Base-by-base conservation (phyloP, 164 flowering plant species). In the Akebia trifoliata region DNA sequence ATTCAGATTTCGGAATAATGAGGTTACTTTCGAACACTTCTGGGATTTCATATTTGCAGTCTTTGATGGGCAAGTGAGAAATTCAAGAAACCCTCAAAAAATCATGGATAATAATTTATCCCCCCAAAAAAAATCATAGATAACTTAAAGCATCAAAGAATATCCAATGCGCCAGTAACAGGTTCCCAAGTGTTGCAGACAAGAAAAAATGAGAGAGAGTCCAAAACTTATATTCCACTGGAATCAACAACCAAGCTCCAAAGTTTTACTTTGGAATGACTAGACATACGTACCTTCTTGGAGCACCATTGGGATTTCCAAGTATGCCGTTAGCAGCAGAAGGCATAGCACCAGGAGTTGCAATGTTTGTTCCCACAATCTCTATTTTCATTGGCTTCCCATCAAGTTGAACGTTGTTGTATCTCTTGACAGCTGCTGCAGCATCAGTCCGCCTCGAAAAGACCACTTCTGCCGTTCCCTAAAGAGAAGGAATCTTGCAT, bases 321-420 rank as follows among this genome's bases (percentile, higher is more conserved):
- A 77, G 65, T 20, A 43, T 17, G 32, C 72, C 83, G 74, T 74
- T 82, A 28, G 72, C 25, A 54, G 72, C 62, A 5, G 64, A 58
- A 37, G 72, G 61, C 37, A 68, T 45, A 31, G 68, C 73, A 65
- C 69, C 86, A 72, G 87, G 80, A 29, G 83, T 65, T 0, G 54
- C 50, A 26, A 86, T 65, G 64, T 87, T 93, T 40, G 95, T 83
- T 60, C 96, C 96, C 47, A 90, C 89, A n/a, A 93, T 78, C 76
- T 94, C 99, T 57, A 94, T 83, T 61, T 94, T 94, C 99, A 94
- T 94, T 29, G 96, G 97, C 70, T 94, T 94, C 57, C 99, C 99
- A 75, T 93, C 99, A 60, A 93, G 97, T 75, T 93, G 96, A 35
- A 93, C 99, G 72, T 86, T 81, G 74, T 93, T 86, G 78, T 93